Conservation (phyloP, 257 asterid genomes). For the Mentha longifolia region DNA sequence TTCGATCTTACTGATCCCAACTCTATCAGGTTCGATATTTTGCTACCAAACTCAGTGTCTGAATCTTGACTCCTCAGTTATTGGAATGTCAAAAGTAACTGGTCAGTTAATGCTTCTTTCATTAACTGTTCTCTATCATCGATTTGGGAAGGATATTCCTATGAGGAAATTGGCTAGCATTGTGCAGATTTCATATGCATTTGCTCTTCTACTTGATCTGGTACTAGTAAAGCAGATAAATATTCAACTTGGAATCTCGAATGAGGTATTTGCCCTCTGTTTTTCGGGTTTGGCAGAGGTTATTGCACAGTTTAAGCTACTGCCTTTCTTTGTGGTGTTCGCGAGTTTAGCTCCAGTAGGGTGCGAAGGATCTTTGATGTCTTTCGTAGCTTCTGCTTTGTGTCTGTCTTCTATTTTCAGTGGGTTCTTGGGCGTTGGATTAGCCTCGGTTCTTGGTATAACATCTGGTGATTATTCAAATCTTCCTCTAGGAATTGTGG, state of each 20-base stretch:
- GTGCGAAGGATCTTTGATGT: constrained; percentile 80
- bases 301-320: constrained; percentile 77
- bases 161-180: constrained; percentile 54
- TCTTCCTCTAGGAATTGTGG: constrained; percentile 65
- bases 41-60: constrained; percentile 85
- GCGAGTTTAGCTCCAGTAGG: constrained; percentile 85
- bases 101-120: constrained; percentile 80
- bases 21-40: constrained; percentile 77
- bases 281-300: constrained; percentile 84
- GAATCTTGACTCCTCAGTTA: constrained; percentile 67
- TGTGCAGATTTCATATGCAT: constrained; percentile 62
- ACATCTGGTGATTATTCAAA: constrained; percentile 61
- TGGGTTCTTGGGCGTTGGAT: constrained; percentile 71
- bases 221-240: constrained; percentile 70
- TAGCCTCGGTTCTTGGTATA: constrained; percentile 71
- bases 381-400: constrained; percentile 70
- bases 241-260: constrained; percentile 65
- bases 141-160: constrained; percentile 59
- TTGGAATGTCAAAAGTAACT: constrained; percentile 83
- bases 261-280: constrained; percentile 68
- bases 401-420: constrained; percentile 73
- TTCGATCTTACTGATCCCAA: constrained; percentile 60
- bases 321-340: constrained; percentile 72
- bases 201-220: constrained; percentile 74
- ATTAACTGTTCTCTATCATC: constrained; percentile 57